Evolutionary conservation across 768 basidiomycete species (phyloP), one percentile per base, ranked within the genome.

Genomic region (Mycena rosella): DNA sequence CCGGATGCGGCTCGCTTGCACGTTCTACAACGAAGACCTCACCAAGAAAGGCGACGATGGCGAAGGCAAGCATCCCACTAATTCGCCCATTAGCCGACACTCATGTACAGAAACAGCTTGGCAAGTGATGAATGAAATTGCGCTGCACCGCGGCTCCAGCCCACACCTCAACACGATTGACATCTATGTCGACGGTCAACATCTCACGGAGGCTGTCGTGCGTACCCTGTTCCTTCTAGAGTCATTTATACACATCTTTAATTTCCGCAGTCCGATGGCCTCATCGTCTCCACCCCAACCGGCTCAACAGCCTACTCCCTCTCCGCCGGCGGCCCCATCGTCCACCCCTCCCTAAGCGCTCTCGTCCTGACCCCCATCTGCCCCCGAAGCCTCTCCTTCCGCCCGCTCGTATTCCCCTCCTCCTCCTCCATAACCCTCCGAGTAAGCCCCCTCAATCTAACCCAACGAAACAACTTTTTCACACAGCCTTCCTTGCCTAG

Each of bases 111-210:
- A 56, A 22, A 65, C 68, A 92, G 96, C 91, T 70, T 96, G 94
- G 92, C 96, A 97, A 78, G 96, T 97, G 40, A 96, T 98, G 95
- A 98, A 98, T 75, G 96, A 98, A 78, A 89, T 98, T 64, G 91
- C 95, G 4, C 83, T 98, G 38, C 96, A 98, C 78, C 89, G 96
- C 29, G 96, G 96, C 15, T 89, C 94, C 24, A 94, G 93, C 70
- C 92, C 96, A 0, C 96, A 97, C 73, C 83, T 98, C 40, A 96
- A 95, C 72, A 94, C 95, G 5, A 95, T 98, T 61, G 96, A 98
- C 76, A 93, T 96, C 17, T 97, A 87, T 78, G 96, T 97, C 15
- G 95, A 98, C 73, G 95, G 93, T 0, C 95, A 98, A 75, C 96
- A 96, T 81, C 85, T 98, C 27, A 98, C 96, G 2, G 96, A 98